Evolutionary conservation across 805 yeast genomes (phyloP), one percentile per base, ranked within the genome.

Genomic region (Suhomyces tanzawaensis): DNA sequence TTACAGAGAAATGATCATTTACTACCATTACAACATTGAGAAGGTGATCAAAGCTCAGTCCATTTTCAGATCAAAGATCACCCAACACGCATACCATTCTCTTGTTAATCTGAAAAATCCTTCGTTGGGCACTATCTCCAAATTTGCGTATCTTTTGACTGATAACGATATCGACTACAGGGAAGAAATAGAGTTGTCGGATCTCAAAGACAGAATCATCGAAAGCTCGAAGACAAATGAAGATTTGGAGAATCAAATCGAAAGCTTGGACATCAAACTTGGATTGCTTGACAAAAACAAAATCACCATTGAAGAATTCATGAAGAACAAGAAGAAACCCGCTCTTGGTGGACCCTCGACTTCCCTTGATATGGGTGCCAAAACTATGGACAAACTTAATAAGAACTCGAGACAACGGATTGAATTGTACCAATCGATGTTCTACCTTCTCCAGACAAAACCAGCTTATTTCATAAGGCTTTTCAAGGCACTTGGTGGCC

Each of bases 361-460:
- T 36, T 9, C 13, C 5, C 6, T 24, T 6, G 27, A 24, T 13
- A 35, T 45, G 16, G 47, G 45, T 24, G 44, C 46, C 22, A 59
- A 53, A 43, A 47, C 44, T 26, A 44, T 64, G 33, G 69, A 62
- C 13, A 51, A 49, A 21, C 60, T 60, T 47, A 65, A 60, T 44
- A 69, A 68, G 39, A 58, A 72, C 3, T 58, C 76, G 8, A 66
- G 72, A 41, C 70, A 69, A 17, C 69, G 86, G 42, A 66, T 81
- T 35, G 89, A 82, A 43, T 59, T 78, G 1, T 85, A 84, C 58
- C 96, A 83, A 49, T 83, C 85, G 16, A 54, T 91, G 36, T 81
- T 93, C 48, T 93, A 83, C 53, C 62, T 91, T 18, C 59, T 93
- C 30, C 98, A 93, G 57, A 85, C 95, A 0, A 87, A 86, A 51